phyloP scores from a whole-genome alignment of 1,139 yeast genomes.

The Yamadazyma atmosphaerica region DNA sequence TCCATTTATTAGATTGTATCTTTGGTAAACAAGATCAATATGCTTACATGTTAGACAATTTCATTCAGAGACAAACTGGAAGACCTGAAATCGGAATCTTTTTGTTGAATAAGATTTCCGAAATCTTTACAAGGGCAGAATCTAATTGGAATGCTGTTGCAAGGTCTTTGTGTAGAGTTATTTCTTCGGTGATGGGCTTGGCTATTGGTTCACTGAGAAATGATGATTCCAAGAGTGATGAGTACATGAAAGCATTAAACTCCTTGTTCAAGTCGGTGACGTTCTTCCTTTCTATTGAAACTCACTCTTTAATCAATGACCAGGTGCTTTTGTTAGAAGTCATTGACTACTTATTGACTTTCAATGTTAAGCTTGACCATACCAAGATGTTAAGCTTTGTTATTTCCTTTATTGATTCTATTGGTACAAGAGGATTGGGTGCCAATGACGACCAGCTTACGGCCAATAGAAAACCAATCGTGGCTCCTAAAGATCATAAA shows the following conservation, averaged over 20 bases:
- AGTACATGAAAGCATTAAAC: conserved; percentile 32
- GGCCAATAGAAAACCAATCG: conserved; percentile 28
- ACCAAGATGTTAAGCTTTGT: conserved; percentile 39
- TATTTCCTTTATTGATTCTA: conserved; percentile 45
- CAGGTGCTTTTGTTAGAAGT: conserved; percentile 60
- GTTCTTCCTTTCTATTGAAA: conserved; percentile 47
- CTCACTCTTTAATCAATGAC: conserved; percentile 53
- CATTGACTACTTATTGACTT: conserved; percentile 52
- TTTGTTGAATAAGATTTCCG: conserved; percentile 47
- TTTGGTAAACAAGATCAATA: conserved; percentile 68
- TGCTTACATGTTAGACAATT: conserved; percentile 53
- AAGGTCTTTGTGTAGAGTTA: conserved; percentile 62
- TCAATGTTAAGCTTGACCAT: conserved; percentile 41
- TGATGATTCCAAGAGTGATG: conserved; percentile 21
- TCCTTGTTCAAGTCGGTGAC: conserved; percentile 43
- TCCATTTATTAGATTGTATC: conserved; percentile 62
- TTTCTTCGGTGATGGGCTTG: conserved; percentile 49
- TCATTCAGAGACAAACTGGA: conserved; percentile 31
- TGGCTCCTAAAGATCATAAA: conserved; percentile 48
- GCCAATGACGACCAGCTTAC: conserved; percentile 33
- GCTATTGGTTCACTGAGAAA: conserved; percentile 28
- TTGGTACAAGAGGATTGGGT: conserved; percentile 57
- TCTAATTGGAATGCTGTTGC: conserved; percentile 63
- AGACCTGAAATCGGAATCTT: conserved; percentile 54
- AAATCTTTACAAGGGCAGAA: conserved; percentile 49